These are phyloP conservation scores for Lignosus rhinocerotis DNA, from an alignment of 1,284 basidiomycete species.

Conservation along the genomic window DNA sequence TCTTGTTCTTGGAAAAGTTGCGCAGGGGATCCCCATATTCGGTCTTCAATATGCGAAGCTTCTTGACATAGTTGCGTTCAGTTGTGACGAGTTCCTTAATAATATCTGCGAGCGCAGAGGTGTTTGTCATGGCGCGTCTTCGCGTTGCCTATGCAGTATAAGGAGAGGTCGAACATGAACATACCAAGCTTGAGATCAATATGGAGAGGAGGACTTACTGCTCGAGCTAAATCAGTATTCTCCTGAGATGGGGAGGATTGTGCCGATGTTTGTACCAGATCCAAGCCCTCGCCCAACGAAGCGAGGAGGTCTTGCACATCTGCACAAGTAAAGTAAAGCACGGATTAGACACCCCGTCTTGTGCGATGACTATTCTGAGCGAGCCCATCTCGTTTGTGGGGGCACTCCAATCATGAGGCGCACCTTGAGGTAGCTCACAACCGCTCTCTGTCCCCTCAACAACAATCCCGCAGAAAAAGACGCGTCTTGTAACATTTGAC, in stretches of 20 bases:
- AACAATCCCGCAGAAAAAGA: conserved; percentile 80
- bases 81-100: conserved; percentile 78
- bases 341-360: conserved; percentile 1
- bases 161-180: neutral
- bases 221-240: conserved; percentile 14
- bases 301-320: conserved; percentile 79
- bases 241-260: conserved; percentile 18
- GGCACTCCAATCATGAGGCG: conserved; percentile 21
- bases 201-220: conserved; percentile 14
- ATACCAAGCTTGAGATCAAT: neutral
- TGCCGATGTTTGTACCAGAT: conserved; percentile 34
- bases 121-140: conserved; percentile 60
- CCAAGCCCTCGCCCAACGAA: conserved; percentile 68
- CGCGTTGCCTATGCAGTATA: conserved; percentile 33
- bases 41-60: conserved; percentile 71
- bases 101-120: conserved; percentile 64
- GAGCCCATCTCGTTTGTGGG: neutral
- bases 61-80: conserved; percentile 76
- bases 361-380: neutral
- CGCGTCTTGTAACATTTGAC: conserved; percentile 61
- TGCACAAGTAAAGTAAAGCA: conserved; percentile 29
- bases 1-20: conserved; percentile 80
- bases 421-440: conserved; percentile 67
- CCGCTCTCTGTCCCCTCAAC: conserved; percentile 76
- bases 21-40: conserved; percentile 91